Base-by-base conservation (phyloP, 2,329 filamentous ascomycete species). In the Colletotrichum cereale region DNA sequence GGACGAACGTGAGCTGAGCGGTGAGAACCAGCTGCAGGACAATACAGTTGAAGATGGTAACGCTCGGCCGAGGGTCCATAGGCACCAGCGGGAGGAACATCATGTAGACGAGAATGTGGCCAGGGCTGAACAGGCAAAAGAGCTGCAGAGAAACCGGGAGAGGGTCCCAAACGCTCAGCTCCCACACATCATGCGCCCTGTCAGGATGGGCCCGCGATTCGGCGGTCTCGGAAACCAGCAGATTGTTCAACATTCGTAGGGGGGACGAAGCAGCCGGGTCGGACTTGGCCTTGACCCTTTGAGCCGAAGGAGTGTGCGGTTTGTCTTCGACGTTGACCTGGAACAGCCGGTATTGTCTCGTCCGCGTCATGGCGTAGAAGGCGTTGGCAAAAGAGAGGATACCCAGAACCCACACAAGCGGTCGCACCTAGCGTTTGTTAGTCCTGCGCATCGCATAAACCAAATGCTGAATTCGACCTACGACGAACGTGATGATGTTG, bases 121-220 rank as follows among this genome's bases (percentile, higher is more conserved):
- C 93, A 0, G 96, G 96, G 76, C 95, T 97, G 84, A 99, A 98
- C 50, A 96, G 85, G 76, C 94, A 96, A 78, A 98, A 95, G 3
- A 98, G 84, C 47, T 91, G 90, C 64, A 98, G 83, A 56, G 91
- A 94, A 44, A 97, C 87, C 2, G 95, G 94, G 57, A 96, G 88
- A 42, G 97, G 96, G 79, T 98, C 95, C 96, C 96, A 99, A 8
- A 98, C 88, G 2, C 92, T 89, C 61, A 99, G 83, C 81, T 99
- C 95, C 96, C 96, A 99, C 12, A 99, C 96, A 80, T 99, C 95
- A 14, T 92, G 89, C 34, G 89, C 88, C 67, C 91, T 90, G 78
- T 96, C 92, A 0, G 96, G 94, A 81, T 98, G 93, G 36, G 94
- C 92, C 78, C 95, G 90, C 34, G 93, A 91, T 74, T 95, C 90